Conservation (phyloP, 164 flowering plant species). For the Vitis riparia region DNA sequence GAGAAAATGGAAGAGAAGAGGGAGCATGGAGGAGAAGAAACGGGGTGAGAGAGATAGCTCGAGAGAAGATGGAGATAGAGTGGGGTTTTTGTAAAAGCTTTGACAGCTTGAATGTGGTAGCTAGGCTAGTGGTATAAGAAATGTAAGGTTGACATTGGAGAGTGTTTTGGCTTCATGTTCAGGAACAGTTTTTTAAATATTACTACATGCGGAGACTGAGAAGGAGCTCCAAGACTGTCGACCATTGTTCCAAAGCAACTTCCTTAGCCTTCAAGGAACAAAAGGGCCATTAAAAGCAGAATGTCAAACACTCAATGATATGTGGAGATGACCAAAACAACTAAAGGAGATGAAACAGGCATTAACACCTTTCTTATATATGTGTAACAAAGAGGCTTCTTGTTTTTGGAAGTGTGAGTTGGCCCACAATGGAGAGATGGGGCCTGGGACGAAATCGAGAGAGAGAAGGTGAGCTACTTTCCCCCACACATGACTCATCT, state of each 20-base stretch:
- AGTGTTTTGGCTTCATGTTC: conserved; percentile 22
- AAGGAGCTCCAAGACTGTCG: conserved; percentile 13
- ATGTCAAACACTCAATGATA: conserved; percentile 25
- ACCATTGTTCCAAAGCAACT: conserved; percentile 22
- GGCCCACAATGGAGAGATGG: no score
- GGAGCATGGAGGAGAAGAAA: conserved; percentile 19
- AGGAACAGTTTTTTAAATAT: not conserved
- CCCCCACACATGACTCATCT: no score
- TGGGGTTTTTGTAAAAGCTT: conserved; percentile 3
- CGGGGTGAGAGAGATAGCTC: conserved; percentile 3
- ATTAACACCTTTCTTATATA: conserved; percentile 1
- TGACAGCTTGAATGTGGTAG: conserved; percentile 22
- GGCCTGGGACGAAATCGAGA: no score
- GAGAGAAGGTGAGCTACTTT: no score
- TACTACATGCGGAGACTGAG: conserved; percentile 21
- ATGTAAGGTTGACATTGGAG: conserved; percentile 12
- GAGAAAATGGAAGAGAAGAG: conserved; percentile 8
- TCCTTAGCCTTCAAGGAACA: conserved; percentile 42
- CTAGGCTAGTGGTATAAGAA: conserved; percentile 5
- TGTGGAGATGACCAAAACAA: conserved; percentile 5
- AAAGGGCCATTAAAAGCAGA: conserved; percentile 11
- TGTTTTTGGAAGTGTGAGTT: no score
- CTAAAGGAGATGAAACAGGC: not conserved
- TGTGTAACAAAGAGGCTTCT: not conserved
- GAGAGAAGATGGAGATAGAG: not conserved